Evolutionary conservation across 768 basidiomycete genomes (phyloP).

Genomic region (Phlegmacium glaucopus): DNA sequence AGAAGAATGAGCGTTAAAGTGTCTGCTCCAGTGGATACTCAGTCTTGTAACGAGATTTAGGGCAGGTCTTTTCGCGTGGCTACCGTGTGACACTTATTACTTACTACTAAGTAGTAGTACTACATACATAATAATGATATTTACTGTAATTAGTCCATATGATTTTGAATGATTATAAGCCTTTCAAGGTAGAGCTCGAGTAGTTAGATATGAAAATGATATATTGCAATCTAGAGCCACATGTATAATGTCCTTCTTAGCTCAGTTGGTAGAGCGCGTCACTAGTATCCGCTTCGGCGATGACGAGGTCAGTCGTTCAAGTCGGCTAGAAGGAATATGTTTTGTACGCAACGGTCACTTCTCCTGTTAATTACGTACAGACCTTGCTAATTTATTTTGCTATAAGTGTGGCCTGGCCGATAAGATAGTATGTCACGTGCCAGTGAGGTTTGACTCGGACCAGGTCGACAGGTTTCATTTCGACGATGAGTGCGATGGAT

Average conservation of each 20-base stretch:
- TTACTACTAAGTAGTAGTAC: too few species aligned
- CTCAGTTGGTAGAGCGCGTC: conserved; percentile 51
- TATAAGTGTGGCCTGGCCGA: too few species aligned
- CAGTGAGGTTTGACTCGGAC: neutral
- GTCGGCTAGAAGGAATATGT: conserved; percentile 29
- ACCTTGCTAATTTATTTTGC: too few species aligned
- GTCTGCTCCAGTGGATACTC: conserved; percentile 1
- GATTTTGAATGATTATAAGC: too few species aligned
- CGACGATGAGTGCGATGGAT: conserved; percentile 62
- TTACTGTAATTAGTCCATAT: too few species aligned
- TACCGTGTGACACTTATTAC: neutral
- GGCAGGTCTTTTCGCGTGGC: conserved; percentile 30
- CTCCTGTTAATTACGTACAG: too few species aligned
- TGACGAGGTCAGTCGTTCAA: conserved; percentile 36
- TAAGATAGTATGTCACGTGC: too few species aligned
- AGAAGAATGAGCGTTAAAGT: conserved; percentile 8
- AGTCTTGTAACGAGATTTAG: conserved; percentile 28
- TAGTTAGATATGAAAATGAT: too few species aligned
- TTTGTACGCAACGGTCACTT: too few species aligned
- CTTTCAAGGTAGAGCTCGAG: too few species aligned
- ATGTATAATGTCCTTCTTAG: conserved; percentile 33
- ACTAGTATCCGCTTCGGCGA: conserved; percentile 29
- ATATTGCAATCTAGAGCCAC: too few species aligned
- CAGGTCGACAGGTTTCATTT: neutral
- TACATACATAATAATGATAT: too few species aligned